Evolutionary conservation across 1,139 yeast species (phyloP), one percentile per base, ranked within the genome.

Genomic region (Pichia sp.): DNA sequence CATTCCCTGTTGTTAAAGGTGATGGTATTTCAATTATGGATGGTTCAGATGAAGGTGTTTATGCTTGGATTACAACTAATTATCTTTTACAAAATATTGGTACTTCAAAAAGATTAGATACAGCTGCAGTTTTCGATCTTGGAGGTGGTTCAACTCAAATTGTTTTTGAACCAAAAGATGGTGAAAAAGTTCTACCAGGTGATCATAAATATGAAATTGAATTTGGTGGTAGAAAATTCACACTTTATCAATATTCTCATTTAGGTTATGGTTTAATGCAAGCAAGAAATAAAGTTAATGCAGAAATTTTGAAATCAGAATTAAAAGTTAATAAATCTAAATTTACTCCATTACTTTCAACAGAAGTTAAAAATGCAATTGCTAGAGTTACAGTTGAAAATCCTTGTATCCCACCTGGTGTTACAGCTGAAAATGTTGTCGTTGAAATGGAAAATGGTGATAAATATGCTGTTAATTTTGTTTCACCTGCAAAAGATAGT

Each of bases 121-220:
- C 98, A 11, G 96, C 96, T 42, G 98, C 97, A 8, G 95, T 92
- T 12, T 92, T 92, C 62, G 99, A 92, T 63, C 78, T 92, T 52
- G 99, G 99, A 56, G 99, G 99, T 55, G 98, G 97, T 7, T 89
- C 97, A 5, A 92, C 98, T 11, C 99, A 92, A 68, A 89, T 92
- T 67, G 98, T 92, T 6, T 92, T 92, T 65, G 97, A 92, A 70
- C 99, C 99, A 10, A 64, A 67, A 25, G 66, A 70, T 41, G 75
- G 78, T 51, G 80, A 77, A 54, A 63, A 69, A 53, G 77, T 89
- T 84, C 68, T 75, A 39, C 90, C 82, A 24, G 97, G 96, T 47
- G 97, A 90, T 60, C 96, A 87, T 67, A 85, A 86, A 64, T 89
- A 83, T 63, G 76, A 77, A 51, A 74, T 90, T 55, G 66, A 74